Base-by-base conservation (phyloP, 805 yeast species). In the Jamesozyma hellenica region DNA sequence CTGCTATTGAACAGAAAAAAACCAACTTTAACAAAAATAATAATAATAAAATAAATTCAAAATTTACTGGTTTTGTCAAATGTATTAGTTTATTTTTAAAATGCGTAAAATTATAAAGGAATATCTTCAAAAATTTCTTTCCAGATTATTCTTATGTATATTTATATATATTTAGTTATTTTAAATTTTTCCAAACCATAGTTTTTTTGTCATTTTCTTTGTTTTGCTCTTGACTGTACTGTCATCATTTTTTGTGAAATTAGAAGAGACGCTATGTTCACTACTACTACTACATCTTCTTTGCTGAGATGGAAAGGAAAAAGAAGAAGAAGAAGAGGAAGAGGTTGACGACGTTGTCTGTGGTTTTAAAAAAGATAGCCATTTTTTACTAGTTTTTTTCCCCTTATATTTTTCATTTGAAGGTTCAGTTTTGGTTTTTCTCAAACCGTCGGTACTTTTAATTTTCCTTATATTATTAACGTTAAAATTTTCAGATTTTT, bases 381-480 rank as follows among this genome's bases (percentile, higher is more conserved):
- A 44, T 10, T 49, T 51, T 21, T 28, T 17, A n/a, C 51, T 37
- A 13, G 47, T 32, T 23, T 41, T 31, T n/a, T 32, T 31, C 40
- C 23, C 27, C 40, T n/a, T n/a, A n/a, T n/a, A n/a, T n/a, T n/a
- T 41, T 28, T 36, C 38, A 1, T 41, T 18, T 19, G 54, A 50
- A 17, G 41, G 50, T 28, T 35, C 41, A 9, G 54, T 47, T 32
- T 43, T 48, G 14, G 36, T 38, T 19, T 44, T 48, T 25, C 42
- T 40, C 9, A 46, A 35, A 11, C 44, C 44, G 28, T 44, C 44
- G n/a, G 60, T 42, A 38, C 56, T 51, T 28, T 49, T 46, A 1
- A 51, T 50, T 35, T 53, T 55, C 19, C 56, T 39, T 26, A 52
- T 30, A 3, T 49, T 28, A 4, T 16, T 36, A 14, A 35, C 6